These are phyloP conservation scores for Lecanicillium sp. DNA, from an alignment of 2,329 filamentous ascomycete species.

Conservation along the genomic window DNA sequence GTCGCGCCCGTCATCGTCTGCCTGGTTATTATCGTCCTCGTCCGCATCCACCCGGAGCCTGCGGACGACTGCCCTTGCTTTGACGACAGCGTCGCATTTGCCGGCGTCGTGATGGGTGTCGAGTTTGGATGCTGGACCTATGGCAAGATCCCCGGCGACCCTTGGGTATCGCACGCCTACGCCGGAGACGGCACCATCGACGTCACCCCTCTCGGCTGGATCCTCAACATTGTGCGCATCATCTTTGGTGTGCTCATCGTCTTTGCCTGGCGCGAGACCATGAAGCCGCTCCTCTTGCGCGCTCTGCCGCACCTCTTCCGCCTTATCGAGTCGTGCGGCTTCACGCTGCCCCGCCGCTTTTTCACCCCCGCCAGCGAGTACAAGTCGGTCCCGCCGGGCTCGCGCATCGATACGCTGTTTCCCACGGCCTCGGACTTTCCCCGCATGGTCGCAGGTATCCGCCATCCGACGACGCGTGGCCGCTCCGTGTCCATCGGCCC, in stretches of 20 bases:
- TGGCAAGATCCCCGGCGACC: constrained; percentile 44
- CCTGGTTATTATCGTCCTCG: constrained; percentile 64
- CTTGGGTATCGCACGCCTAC: constrained; percentile 39
- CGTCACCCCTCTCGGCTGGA: constrained; percentile 59
- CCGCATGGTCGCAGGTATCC: constrained; percentile 71
- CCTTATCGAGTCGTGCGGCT: constrained; percentile 69
- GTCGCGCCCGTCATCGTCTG: constrained; percentile 58
- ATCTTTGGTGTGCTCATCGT: constrained; percentile 75
- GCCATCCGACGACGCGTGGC: constrained; percentile 63
- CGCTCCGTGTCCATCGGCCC: constrained; percentile 86
- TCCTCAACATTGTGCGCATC: constrained; percentile 60
- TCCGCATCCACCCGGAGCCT: constrained; percentile 89
- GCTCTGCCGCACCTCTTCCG: constrained; percentile 82
- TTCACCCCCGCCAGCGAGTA: constrained; percentile 90
- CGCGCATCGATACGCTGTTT: constrained; percentile 73
- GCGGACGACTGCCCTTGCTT: constrained; percentile 97
- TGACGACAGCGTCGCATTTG: constrained; percentile 91
- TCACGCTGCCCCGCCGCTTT: constrained; percentile 80
- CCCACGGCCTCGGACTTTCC: constrained; percentile 86
- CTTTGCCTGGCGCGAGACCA: constrained; percentile 82
- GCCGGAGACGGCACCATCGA: constrained; percentile 53
- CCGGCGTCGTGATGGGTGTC: constrained; percentile 80
- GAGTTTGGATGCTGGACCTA: constrained; percentile 83
- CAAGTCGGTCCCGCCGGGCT: constrained; percentile 67
- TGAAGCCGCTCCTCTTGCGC: constrained; percentile 77